Evolutionary conservation across 176 grass and related monocot species (phyloP), one percentile per base, ranked within the genome.

Genomic region (Oropetium thomaeum): DNA sequence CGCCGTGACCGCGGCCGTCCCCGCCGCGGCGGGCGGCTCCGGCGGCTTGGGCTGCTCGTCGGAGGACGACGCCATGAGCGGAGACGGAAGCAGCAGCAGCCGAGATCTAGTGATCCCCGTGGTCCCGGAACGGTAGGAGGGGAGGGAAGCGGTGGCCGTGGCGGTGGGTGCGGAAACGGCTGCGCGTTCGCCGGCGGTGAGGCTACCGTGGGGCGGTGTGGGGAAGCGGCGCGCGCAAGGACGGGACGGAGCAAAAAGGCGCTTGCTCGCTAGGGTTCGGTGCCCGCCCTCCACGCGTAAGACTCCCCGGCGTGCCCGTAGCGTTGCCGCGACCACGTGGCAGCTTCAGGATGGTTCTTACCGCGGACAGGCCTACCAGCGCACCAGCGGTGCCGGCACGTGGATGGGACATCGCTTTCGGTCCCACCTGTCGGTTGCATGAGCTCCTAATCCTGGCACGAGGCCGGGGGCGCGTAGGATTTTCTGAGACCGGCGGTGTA

Each of bases 31-130:
- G 61, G 82, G 64, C 29, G 83, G 74, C 76, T 93, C 87, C 5
- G 87, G 84, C 26, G 85, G 83, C 72, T 96, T 91, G 32, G 81
- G 82, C 67, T 91, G 92, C 71, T 90, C 92, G 19, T 96, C 89
- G 23, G 85, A 88, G n/a, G 91, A 89, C 40, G 88, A 90, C 20
- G 71, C 69, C 80, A 86, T 79, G 52, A 1, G 26, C 32, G 13
- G 32, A 19, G 28, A 29, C 20, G 1, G 53, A 16, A 22, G 26
- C 19, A 2, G 53, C 30, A 32, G n/a, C 14, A 16, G 22, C 26
- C n/a, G 45, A 61, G 74, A 74, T 82, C 78, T 78, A 42, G 28
- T 32, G 71, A 37, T 58, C 26, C 51, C 34, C 34, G 37, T 47
- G 11, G 64, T 65, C 67, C 75, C 49, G 23, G 33, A 16, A 14